Evolutionary conservation across 1,139 yeast genomes (phyloP).

Genomic region (Meyerozyma guilliermondii): DNA sequence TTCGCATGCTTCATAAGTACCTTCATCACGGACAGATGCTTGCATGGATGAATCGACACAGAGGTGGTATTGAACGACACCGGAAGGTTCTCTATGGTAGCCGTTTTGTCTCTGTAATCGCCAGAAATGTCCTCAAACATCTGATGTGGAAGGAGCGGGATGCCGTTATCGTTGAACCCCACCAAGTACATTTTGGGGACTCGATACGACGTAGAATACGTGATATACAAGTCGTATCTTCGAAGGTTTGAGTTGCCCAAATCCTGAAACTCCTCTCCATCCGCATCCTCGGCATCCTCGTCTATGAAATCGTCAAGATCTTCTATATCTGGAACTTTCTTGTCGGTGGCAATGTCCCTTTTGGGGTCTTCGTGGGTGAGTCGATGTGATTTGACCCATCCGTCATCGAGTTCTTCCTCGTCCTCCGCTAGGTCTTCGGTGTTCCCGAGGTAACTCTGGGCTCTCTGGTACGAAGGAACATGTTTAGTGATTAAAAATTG

Average conservation of each 20-base stretch:
- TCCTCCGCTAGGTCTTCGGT: background rate
- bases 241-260: constrained; percentile 40
- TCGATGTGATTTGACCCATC: constrained; percentile 45
- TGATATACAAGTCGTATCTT: constrained; percentile 80
- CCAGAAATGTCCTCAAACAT: constrained; percentile 94
- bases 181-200: constrained; percentile 93
- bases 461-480: constrained; percentile 82
- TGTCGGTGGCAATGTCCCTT: constrained; percentile 5
- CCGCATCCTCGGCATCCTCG: constrained; percentile 28
- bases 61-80: constrained; percentile 73
- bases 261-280: constrained; percentile 32
- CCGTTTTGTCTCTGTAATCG: constrained; percentile 93
- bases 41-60: constrained; percentile 94
- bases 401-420: constrained; percentile 38
- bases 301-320: constrained; percentile 9
- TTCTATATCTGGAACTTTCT: constrained; percentile 18
- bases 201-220: constrained; percentile 90
- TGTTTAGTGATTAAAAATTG: constrained; percentile 84
- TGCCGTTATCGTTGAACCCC: constrained; percentile 80
- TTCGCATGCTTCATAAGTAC: constrained; percentile 63
- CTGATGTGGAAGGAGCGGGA: constrained; percentile 78
- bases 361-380: constrained; percentile 7
- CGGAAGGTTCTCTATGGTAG: constrained; percentile 91
- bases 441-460: constrained; percentile 43
- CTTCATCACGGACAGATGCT: constrained; percentile 92